Evolutionary conservation across 1,139 yeast genomes (phyloP).

Genomic region (Taphrina flavorubra): DNA sequence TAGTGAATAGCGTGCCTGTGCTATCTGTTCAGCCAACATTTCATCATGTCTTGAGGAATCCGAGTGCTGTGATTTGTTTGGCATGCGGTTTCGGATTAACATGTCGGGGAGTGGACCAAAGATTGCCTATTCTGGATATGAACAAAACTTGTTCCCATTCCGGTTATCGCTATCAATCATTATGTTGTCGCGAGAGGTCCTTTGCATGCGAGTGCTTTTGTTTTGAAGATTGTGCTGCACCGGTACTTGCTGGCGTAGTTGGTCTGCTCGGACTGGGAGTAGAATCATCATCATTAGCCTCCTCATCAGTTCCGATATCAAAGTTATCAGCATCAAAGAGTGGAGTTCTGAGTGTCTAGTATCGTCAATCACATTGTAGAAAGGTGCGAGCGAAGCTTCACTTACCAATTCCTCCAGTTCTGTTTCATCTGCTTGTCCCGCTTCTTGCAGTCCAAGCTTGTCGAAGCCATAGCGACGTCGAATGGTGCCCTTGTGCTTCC

Average conservation of each 20-base stretch:
- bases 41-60: neutral
- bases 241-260: neutral
- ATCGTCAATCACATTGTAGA: slow-evolving; percentile 36
- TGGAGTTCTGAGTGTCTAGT: slow-evolving; percentile 36
- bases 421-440: slow-evolving; percentile 33
- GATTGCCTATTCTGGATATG: slow-evolving; percentile 19
- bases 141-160: neutral
- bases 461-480: slow-evolving; percentile 40
- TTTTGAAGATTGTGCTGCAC: slow-evolving; percentile 47
- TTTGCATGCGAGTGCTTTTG: slow-evolving; percentile 1
- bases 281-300: slow-evolving; percentile 27
- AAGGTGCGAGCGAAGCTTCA: slow-evolving; percentile 42
- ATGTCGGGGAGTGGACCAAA: neutral
- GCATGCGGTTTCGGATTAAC: neutral
- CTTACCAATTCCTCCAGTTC: slow-evolving; percentile 46
- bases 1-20: neutral
- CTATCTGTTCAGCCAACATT: neutral
- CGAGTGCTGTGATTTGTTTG: neutral
- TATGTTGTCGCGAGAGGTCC: neutral
- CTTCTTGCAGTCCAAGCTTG: slow-evolving; percentile 30
- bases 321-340: slow-evolving; percentile 22
- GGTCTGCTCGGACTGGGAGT: slow-evolving; percentile 19
- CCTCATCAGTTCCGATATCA: slow-evolving; percentile 29
- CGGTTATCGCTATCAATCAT: slow-evolving; percentile 3
- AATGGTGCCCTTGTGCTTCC: slow-evolving; percentile 45